These are phyloP conservation scores for Chaetomium strumarium DNA, from an alignment of 2,329 filamentous ascomycete species.

Conservation along the genomic window DNA sequence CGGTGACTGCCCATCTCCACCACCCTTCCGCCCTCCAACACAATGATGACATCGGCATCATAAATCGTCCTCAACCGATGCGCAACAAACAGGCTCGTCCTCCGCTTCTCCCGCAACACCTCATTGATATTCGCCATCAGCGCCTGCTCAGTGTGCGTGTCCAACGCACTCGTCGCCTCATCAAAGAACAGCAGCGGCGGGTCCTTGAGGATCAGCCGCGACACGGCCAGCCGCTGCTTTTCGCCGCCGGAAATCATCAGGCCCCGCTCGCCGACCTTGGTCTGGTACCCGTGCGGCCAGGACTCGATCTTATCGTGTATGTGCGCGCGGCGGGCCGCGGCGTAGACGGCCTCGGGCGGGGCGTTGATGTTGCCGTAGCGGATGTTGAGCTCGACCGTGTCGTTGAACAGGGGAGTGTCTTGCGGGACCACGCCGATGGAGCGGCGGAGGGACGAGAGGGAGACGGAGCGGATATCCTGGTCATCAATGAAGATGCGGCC, in stretches of 20 bases:
- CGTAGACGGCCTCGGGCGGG: conserved; percentile 62
- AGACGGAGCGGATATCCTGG: conserved; percentile 82
- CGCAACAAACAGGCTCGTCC: conserved; percentile 91
- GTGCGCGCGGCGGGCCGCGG: conserved; percentile 73
- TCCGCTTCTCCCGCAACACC: conserved; percentile 77
- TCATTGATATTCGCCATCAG: conserved; percentile 89
- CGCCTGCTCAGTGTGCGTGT: conserved; percentile 89
- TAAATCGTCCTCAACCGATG: conserved; percentile 89
- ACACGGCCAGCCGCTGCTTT: conserved; percentile 85
- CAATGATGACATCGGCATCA: conserved; percentile 88
- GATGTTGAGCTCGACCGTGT: conserved; percentile 93
- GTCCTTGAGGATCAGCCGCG: conserved; percentile 78
- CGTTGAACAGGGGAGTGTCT: conserved; percentile 95
- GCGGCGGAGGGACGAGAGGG: conserved; percentile 72
- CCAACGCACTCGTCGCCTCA: conserved; percentile 85
- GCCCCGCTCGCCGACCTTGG: conserved; percentile 86
- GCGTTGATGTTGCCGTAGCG: conserved; percentile 82
- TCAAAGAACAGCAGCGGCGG: conserved; percentile 90
- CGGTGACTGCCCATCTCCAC: conserved; percentile 83
- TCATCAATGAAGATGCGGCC: conserved; percentile 88
- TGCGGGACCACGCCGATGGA: conserved; percentile 95
- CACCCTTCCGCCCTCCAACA: conserved; percentile 77
- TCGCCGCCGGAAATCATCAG: conserved; percentile 97
- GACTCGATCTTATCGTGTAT: conserved; percentile 75
- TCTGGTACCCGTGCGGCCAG: conserved; percentile 85